Base-by-base conservation (phyloP, 805 yeast species). In the Hanseniaspora mollemarum region DNA sequence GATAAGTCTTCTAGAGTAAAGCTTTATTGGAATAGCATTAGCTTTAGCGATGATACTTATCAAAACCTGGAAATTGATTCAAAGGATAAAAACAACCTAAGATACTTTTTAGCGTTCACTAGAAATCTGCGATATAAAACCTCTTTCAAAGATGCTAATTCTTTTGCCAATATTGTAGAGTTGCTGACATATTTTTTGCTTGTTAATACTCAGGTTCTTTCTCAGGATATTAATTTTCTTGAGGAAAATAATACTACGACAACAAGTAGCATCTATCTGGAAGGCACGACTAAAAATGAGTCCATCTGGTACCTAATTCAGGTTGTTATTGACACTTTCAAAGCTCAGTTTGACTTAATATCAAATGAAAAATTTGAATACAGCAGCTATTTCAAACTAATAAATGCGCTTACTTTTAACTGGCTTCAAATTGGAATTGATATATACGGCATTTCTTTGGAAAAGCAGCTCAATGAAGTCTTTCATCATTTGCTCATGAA, bases 341-440 rank as follows among this genome's bases (percentile, higher is more conserved):
- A 41, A 32, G 25, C 7, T 2, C 21, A 35, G 9, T 19, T 38
- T 25, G 7, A 40, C 12, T 15, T 22, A 9, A 18, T 6, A n/a
- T 36, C 15, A 13, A 12, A 35, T 0, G 18, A 25, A 19, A 29
- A 26, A 3, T 13, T 28, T 22, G 18, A 22, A 10, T 32, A 24
- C 21, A 32, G 32, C 1, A n/a, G 24, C 5, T 38, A 38, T 21
- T 18, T 35, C 9, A 24, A 39, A 32, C 19, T 46, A n/a, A 18
- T 46, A 2, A 44, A 46, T 18, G 39, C 43, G 1, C 25, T 46
- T 19, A 46, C 44, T 10, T 24, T 36, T 25, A 45, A 43, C 21
- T 50, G 53, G 53, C 28, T 50, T 10, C 44, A 43, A 32, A 50
- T 50, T 16, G 49, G 44, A 18, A 18, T 38, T 35, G 53, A 50